Conservation (phyloP, 2,329 filamentous ascomycete genomes). For the Acrodontium crateriforme region DNA sequence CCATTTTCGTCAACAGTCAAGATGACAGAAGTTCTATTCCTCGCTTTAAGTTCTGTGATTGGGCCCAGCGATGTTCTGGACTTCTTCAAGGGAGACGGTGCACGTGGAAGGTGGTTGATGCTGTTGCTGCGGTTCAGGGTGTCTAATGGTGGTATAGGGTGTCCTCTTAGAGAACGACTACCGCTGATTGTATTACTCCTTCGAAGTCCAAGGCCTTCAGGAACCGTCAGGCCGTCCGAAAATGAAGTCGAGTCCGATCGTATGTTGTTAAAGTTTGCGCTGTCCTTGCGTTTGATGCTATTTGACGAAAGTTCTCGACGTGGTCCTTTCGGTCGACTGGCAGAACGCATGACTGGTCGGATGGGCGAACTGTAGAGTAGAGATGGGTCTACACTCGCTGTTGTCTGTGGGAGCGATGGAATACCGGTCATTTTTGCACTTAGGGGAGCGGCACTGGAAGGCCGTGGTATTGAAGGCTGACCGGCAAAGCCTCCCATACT, state of each 20-base stretch:
- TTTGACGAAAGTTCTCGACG: too few relatives aligned
- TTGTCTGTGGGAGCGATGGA: constrained; percentile 16
- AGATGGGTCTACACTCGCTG: constrained; percentile 33
- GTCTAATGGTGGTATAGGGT: constrained; percentile 17
- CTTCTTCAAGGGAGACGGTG: constrained; percentile 34
- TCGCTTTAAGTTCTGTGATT: constrained; percentile 30
- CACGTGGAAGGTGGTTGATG: constrained; percentile 25
- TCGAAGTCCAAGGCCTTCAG: constrained; percentile 23
- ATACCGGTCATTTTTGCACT: too few relatives aligned
- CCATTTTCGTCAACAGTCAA: constrained; percentile 33
- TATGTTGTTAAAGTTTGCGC: constrained; percentile 23
- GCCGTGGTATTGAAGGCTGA: constrained; percentile 11
- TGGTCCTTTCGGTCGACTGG: not conserved
- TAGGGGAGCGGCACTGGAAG: constrained; percentile 11
- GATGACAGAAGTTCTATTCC: constrained; percentile 29
- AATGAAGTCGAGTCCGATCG: constrained; percentile 28
- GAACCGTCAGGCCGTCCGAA: constrained; percentile 19
- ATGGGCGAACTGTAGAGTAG: constrained; percentile 26
- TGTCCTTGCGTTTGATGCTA: constrained; percentile 14
- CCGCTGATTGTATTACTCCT: constrained; percentile 33
- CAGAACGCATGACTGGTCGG: constrained; percentile 7
- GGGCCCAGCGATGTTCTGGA: constrained; percentile 28
- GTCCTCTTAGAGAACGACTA: constrained; percentile 10
- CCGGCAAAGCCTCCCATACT: constrained; percentile 19
- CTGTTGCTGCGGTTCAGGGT: constrained; percentile 16